Evolutionary conservation across 257 asterid species (phyloP).

Genomic region (Phtheirospermum japonicum): DNA sequence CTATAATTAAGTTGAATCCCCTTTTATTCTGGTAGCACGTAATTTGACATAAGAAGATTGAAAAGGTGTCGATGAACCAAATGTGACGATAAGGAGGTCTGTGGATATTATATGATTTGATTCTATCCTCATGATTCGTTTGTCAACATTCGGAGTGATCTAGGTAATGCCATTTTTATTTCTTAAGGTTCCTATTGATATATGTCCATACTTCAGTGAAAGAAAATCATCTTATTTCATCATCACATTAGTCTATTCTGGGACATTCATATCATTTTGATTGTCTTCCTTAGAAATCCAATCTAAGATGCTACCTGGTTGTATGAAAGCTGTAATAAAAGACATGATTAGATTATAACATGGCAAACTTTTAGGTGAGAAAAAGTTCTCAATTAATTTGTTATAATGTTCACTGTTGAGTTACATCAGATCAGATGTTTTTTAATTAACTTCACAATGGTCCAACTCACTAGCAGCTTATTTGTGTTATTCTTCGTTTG

Average conservation of each 20-base stretch:
- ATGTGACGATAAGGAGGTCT: conserved; percentile 95
- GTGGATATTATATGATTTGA: conserved; percentile 86
- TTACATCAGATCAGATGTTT: too few relatives aligned
- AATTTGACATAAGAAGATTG: conserved; percentile 92
- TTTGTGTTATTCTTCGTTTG: too few relatives aligned
- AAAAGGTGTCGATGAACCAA: conserved; percentile 76
- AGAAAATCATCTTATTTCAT: neutral
- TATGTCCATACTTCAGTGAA: neutral
- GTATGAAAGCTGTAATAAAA: too few relatives aligned
- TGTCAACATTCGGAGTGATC: conserved; percentile 88
- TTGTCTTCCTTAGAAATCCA: too few relatives aligned
- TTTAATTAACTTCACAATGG: too few relatives aligned
- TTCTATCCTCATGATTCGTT: conserved; percentile 98
- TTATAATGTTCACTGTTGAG: too few relatives aligned
- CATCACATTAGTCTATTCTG: conserved; percentile 1
- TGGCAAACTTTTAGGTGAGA: too few relatives aligned
- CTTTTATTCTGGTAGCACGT: conserved; percentile 56
- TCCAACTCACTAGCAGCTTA: too few relatives aligned
- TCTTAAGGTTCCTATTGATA: neutral
- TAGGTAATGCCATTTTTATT: conserved; percentile 74
- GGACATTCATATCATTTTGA: neutral
- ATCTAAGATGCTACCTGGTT: too few relatives aligned
- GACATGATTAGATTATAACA: too few relatives aligned
- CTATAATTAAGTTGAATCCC: conserved; percentile 1
- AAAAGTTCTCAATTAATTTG: too few relatives aligned